A percentile compares a stretch with the other conserved stretches of the same genome.
phyloP scores from a whole-genome alignment of 2,329 filamentous ascomycete species.

The Ophiosphaerella narmari region DNA sequence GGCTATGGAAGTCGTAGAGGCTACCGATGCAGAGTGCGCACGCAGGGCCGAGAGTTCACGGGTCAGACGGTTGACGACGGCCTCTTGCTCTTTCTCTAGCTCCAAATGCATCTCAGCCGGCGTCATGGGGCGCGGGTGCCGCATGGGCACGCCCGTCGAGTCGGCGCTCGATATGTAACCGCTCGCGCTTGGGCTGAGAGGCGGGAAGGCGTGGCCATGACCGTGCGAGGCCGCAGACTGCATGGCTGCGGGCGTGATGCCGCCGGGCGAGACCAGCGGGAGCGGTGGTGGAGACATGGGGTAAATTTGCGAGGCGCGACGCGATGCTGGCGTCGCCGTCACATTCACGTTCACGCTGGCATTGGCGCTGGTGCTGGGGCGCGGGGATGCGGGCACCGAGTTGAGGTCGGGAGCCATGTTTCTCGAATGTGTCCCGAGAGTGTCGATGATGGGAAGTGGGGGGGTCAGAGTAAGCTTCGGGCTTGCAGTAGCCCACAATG shows the following conservation, averaged over 20 bases:
- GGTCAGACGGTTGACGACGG: slow-evolving; percentile 90
- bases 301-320: slow-evolving; percentile 48
- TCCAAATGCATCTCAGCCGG: slow-evolving; percentile 86
- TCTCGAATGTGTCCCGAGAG: not conserved
- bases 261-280: slow-evolving; percentile 46
- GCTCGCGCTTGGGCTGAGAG: slow-evolving; percentile 40
- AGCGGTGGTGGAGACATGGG: slow-evolving; percentile 54
- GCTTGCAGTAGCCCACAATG: too few relatives aligned
- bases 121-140: slow-evolving; percentile 86
- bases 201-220: slow-evolving; percentile 40
- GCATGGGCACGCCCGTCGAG: slow-evolving; percentile 67
- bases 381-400: slow-evolving; percentile 48
- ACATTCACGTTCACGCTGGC: too few relatives aligned
- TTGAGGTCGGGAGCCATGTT: slow-evolving; percentile 57
- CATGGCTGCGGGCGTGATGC: slow-evolving; percentile 25
- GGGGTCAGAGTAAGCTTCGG: too few relatives aligned
- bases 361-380: slow-evolving; percentile 10
- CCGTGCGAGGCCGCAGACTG: slow-evolving; percentile 28
- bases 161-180: slow-evolving; percentile 33
- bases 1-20: slow-evolving; percentile 54
- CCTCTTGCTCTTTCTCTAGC: slow-evolving; percentile 94
- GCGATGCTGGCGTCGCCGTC: slow-evolving; percentile 19
- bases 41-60: slow-evolving; percentile 87
- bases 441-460: not conserved
- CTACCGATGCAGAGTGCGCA: slow-evolving; percentile 66